A percentile compares a stretch with the other conserved stretches of the same genome.
These are phyloP conservation scores for Lagenaria siceraria DNA, from an alignment of 306 rosid genomes.

Conservation along the genomic window DNA sequence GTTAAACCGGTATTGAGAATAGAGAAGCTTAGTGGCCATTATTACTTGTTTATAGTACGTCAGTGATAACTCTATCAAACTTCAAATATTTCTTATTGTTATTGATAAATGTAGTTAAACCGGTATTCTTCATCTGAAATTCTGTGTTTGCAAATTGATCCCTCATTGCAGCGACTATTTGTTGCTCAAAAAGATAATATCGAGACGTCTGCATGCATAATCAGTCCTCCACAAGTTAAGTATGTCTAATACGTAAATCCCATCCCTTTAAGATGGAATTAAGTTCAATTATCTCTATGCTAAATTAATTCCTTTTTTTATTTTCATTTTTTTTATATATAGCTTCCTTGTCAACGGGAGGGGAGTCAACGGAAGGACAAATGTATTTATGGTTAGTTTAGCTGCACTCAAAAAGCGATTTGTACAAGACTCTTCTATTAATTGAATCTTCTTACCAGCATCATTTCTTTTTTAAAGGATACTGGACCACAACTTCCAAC, in stretches of 20 bases:
- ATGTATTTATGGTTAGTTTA: constrained; percentile 39
- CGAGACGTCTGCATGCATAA: constrained; percentile 72
- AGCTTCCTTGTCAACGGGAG: constrained; percentile 90
- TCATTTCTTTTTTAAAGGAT: constrained; percentile 39
- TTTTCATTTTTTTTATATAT: constrained; percentile 9
- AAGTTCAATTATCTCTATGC: background rate
- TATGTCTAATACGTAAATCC: constrained; percentile 20
- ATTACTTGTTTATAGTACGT: background rate
- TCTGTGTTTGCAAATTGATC: constrained; percentile 1
- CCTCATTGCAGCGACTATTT: constrained; percentile 41
- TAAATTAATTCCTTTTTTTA: constrained; percentile 5
- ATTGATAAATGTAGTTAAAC: background rate
- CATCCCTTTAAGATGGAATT: background rate
- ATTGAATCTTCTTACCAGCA: constrained; percentile 8
- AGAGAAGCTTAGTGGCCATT: background rate
- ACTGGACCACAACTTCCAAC: constrained; percentile 89
- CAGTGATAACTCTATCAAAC: background rate
- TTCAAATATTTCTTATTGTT: background rate
- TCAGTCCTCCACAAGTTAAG: constrained; percentile 87
- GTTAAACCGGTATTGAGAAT: background rate
- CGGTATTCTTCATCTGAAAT: constrained; percentile 1
- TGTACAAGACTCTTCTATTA: background rate
- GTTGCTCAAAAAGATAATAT: constrained; percentile 67
- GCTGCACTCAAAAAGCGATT: background rate
- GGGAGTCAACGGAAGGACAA: constrained; percentile 50